phyloP scores from a whole-genome alignment of 192 early-diverging fungal species.

The Phlyctochytrium arcticum region DNA sequence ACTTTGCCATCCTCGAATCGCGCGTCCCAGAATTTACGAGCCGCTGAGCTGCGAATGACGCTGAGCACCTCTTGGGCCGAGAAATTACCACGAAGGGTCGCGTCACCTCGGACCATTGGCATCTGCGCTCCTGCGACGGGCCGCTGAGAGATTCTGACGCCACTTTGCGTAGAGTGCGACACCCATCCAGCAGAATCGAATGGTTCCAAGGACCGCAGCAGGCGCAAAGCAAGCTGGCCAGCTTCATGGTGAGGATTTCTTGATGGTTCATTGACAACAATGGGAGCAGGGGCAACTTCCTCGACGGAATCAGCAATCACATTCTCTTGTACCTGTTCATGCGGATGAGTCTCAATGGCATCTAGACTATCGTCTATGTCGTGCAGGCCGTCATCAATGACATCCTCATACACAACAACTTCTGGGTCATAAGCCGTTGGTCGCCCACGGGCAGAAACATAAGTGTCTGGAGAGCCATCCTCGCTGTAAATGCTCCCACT shows the following conservation, averaged over 20 bases:
- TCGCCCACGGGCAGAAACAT: too few relatives aligned
- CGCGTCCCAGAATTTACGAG: constrained; percentile 39
- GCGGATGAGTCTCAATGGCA: neutral
- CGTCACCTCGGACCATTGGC: constrained; percentile 43
- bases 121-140: constrained; percentile 20
- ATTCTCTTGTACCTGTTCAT: neutral
- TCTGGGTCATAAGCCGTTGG: too few relatives aligned
- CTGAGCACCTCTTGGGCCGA: constrained; percentile 34
- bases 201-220: constrained; percentile 7
- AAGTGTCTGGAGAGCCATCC: too few relatives aligned
- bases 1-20: constrained; percentile 31
- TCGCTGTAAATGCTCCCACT: too few relatives aligned
- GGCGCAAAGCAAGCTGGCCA: constrained; percentile 1
- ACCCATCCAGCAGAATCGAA: constrained; percentile 5
- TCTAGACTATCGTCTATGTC: neutral
- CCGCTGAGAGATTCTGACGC: constrained; percentile 25
- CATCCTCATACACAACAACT: neutral
- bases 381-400: neutral
- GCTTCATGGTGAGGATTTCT: constrained; percentile 20
- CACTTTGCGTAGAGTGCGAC: constrained; percentile 7
- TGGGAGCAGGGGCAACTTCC: neutral
- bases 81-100: constrained; percentile 20
- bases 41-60: constrained; percentile 28
- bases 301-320: neutral
- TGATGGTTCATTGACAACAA: neutral